Evolutionary conservation across 129 eudicot species (phyloP), one percentile per base, ranked within the genome.

Genomic region (Pseudognaphalium luteoalbum): DNA sequence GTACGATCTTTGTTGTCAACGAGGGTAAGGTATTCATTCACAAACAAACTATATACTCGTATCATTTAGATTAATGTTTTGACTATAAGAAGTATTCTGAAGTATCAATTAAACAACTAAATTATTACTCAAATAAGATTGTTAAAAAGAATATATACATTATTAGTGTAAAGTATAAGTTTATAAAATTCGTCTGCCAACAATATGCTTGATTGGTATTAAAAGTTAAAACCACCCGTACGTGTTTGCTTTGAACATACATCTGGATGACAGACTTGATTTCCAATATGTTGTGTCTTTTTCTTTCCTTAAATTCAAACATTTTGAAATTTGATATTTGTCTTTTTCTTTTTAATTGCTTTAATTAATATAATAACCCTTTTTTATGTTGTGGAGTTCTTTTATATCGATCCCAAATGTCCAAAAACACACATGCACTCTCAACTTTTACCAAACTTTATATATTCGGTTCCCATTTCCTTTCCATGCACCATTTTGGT

Each of bases 231-330:
- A 25, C 28, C 28, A 5, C 47, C 30, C 21, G 29, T 25, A 25
- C 22, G 28, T 60, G 44, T 42, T 42, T 29, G 19, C 14, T 75
- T 28, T 30, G 22, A 50, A 32, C 72, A 76, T 25, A 25, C 28
- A 25, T 47, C 80, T 44, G 64, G 71, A 71, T 78, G 82, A 61
- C 66, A 61, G 69, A 10, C 70, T 42, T 50, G 62, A 70, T 42
- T 32, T 60, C 61, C 67, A 68, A 58, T 69, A 39, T 39, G 33
- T 57, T 22, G 42, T 37, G 69, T 68, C 47, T 58, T 25, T 70
- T 78, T 78, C 25, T 51, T 70, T 19, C 52, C 82, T 78, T 64
- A 71, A 63, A 28, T 78, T 78, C 82, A 78, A 78, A 78, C 66
- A 11, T 52, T 50, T 61, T 78, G 54, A 78, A 61, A 78, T 50